Conservation (phyloP, 106 monocot genomes). For the Vanilla planifolia region DNA sequence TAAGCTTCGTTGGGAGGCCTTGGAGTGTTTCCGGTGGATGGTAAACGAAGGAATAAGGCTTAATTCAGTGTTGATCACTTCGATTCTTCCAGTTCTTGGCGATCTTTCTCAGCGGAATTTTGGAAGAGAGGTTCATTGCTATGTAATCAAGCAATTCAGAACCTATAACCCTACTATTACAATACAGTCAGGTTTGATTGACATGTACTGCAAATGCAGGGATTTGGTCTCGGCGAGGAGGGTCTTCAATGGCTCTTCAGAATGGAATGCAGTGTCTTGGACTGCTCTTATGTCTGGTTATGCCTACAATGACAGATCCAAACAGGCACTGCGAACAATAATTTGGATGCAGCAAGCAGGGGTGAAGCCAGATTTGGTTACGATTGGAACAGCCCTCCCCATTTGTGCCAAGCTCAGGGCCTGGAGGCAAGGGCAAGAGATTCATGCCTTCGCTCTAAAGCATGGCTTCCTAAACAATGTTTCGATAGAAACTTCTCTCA, state of each 20-base stretch:
- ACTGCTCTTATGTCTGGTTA: constrained; percentile 96
- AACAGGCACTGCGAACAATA: constrained; percentile 67
- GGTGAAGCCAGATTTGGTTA: constrained; percentile 68
- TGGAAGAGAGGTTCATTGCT: constrained; percentile 72
- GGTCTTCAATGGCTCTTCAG: constrained; percentile 56
- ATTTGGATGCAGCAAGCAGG: constrained; percentile 96
- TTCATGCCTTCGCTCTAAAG: constrained; percentile 63
- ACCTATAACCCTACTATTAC: constrained; percentile 25
- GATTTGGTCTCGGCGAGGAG: constrained; percentile 71
- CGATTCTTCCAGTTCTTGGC: constrained; percentile 59
- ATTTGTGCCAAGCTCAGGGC: constrained; percentile 52
- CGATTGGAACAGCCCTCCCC: constrained; percentile 59
- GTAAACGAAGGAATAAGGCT: constrained; percentile 36
- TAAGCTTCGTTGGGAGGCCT: constrained; percentile 47
- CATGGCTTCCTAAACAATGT: constrained; percentile 66
- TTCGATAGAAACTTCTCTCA: constrained; percentile 63
- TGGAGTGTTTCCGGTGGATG: constrained; percentile 75
- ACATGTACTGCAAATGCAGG: constrained; percentile 91
- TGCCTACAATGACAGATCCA: constrained; percentile 55
- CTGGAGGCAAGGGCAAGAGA: constrained; percentile 66
- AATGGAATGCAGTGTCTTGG: constrained; percentile 72
- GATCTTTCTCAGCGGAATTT: constrained; percentile 43
- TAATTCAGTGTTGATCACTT: constrained; percentile 66
- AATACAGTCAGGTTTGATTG: constrained; percentile 63
- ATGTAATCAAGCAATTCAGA: constrained; percentile 48